Base-by-base conservation (phyloP, 495 filamentous ascomycete genomes). In the Monascus purpureus region DNA sequence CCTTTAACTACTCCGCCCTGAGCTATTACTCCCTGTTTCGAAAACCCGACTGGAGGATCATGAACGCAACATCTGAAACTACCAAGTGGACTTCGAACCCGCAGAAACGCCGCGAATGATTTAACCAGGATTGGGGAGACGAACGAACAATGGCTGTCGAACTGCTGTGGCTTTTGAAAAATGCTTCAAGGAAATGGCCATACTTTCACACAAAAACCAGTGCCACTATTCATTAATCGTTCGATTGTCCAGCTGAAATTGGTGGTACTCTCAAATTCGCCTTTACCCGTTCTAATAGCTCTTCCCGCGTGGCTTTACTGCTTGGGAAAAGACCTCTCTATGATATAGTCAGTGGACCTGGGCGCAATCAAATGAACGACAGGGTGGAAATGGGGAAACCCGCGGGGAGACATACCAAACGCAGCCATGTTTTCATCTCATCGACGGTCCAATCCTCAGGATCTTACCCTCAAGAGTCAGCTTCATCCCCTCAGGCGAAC, bases 261-360 rank as follows among this genome's bases (percentile, higher is more conserved):
- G 66, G 39, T 18, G 61, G 53, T 29, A 50, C 37, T 12, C 77
- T 66, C 64, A 92, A 62, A 49, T 93, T 92, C 2, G 78, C 77
- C 54, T 70, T 78, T 8, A 96, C 72, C 40, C 84, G 63, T 41
- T 85, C 83, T 2, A 93, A 48, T 5, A 96, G 57, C 47, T 90
- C 70, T 29, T 85, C 81, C 12, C 75, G 69, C 5, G 73, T 79
- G 32, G 80, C 80, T 8, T 58, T 64, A 1, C 68, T 56, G 35
- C 62, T 63, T 8, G 83, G 80, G 42, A 79, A 54, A 3, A 93
- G 68, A 17, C 77, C 76, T 35, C 87, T 72, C 85, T 93, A 32
- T 13, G 17, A 31, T 30, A 17, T 29, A 23, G 33, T 39, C 22
- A 39, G 25, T 50, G 36, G 29, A 20, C 37, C 32, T 7, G 22